Conservation (phyloP, 2,329 filamentous ascomycete species). For the Fusarium armeniacum region DNA sequence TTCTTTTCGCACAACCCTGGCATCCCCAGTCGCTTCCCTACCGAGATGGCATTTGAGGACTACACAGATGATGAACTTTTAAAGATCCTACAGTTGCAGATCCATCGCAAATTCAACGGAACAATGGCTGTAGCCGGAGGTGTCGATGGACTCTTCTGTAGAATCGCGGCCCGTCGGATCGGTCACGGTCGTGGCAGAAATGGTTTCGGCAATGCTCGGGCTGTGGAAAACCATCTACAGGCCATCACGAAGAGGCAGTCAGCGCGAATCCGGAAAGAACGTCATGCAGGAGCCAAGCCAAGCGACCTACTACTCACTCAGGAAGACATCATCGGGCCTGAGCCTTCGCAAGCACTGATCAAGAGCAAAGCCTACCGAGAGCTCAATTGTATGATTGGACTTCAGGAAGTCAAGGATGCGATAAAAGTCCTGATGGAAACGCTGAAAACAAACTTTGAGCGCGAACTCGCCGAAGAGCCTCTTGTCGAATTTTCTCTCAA, state of each 20-base stretch:
- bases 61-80: slow-evolving; percentile 76
- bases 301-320: slow-evolving; percentile 73
- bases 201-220: slow-evolving; percentile 81
- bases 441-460: slow-evolving; percentile 73
- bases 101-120: slow-evolving; percentile 67
- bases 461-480: slow-evolving; percentile 74
- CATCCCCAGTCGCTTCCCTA: slow-evolving; percentile 76
- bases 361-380: slow-evolving; percentile 69
- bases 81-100: slow-evolving; percentile 68
- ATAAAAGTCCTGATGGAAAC: slow-evolving; percentile 71
- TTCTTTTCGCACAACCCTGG: slow-evolving; percentile 83
- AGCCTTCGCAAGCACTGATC: slow-evolving; percentile 68
- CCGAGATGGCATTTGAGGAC: slow-evolving; percentile 75
- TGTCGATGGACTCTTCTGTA: slow-evolving; percentile 70
- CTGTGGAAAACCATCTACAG: slow-evolving; percentile 73
- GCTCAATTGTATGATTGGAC: slow-evolving; percentile 70
- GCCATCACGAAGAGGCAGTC: slow-evolving; percentile 71
- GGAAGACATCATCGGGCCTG: slow-evolving; percentile 79
- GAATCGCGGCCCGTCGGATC: slow-evolving; percentile 73
- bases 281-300: slow-evolving; percentile 56
- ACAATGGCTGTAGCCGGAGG: slow-evolving; percentile 73
- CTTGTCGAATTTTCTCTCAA: slow-evolving; percentile 74
- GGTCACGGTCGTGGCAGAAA: slow-evolving; percentile 72
- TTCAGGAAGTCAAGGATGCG: slow-evolving; percentile 73
- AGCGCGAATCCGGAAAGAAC: slow-evolving; percentile 64